Percentiles rank a stretch among this genome's conserved stretches.
These are phyloP conservation scores for Hyaloraphidium curvatum DNA, from an alignment of 192 early-diverging fungal genomes.

Conservation along the genomic window DNA sequence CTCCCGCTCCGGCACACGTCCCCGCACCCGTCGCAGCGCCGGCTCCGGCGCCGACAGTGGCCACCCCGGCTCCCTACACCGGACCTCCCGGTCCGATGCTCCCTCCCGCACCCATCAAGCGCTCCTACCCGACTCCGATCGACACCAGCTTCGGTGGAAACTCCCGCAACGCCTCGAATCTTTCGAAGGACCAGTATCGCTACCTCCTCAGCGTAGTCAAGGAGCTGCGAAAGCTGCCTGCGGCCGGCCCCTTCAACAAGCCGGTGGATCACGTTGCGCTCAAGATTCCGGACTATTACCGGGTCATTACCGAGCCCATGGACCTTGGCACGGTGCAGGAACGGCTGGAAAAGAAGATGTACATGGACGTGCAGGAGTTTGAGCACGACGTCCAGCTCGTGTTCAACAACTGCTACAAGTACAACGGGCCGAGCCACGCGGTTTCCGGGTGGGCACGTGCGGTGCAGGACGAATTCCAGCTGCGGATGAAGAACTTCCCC, in stretches of 20 bases:
- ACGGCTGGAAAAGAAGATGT: conserved; percentile 39
- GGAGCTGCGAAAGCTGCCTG: conserved; percentile 56
- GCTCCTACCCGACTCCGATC: too few relatives aligned
- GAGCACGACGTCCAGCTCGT: conserved; percentile 35
- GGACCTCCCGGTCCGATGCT: too few relatives aligned
- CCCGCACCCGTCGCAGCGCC: too few relatives aligned
- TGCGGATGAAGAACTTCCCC: conserved; percentile 31
- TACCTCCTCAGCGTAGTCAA: conserved; percentile 56
- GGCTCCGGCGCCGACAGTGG: too few relatives aligned
- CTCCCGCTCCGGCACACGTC: too few relatives aligned
- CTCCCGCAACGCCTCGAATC: too few relatives aligned
- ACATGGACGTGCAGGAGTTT: conserved; percentile 38
- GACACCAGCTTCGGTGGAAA: too few relatives aligned
- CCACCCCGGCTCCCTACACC: too few relatives aligned
- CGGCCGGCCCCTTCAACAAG: conserved; percentile 65
- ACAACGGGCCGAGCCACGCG: conserved; percentile 53
- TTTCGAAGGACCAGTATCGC: conserved; percentile 68
- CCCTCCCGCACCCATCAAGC: too few relatives aligned
- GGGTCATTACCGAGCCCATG: conserved; percentile 56
- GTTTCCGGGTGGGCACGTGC: conserved; percentile 45
- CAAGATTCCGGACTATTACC: conserved; percentile 60
- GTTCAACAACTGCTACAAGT: conserved; percentile 51
- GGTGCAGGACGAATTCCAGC: conserved; percentile 50
- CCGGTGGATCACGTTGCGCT: conserved; percentile 59
- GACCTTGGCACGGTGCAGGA: conserved; percentile 55